Evolutionary conservation across 805 yeast species (phyloP).

Genomic region (Brettanomyces custersianus): DNA sequence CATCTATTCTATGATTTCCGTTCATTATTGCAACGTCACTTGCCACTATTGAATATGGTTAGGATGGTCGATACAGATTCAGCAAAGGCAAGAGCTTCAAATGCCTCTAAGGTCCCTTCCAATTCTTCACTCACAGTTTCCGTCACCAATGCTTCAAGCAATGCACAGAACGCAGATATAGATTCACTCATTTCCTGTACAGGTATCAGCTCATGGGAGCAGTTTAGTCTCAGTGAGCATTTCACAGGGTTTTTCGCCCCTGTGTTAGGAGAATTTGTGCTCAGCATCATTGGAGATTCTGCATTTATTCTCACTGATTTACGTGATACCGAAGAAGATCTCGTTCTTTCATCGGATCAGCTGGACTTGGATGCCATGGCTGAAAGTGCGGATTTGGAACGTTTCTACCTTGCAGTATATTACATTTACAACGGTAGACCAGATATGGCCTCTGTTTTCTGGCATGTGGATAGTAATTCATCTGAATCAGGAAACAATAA

Average conservation of each 20-base stretch:
- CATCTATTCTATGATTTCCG: conserved; percentile 52
- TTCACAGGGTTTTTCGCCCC: conserved; percentile 30
- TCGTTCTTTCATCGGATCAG: conserved; percentile 46
- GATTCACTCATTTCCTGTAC: not conserved
- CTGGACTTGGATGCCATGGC: conserved; percentile 54
- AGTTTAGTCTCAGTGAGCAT: conserved; percentile 14
- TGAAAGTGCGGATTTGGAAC: conserved; percentile 75
- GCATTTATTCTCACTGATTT: conserved; percentile 60
- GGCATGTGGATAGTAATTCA: conserved; percentile 64
- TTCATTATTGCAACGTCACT: conserved; percentile 53
- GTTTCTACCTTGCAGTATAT: conserved; percentile 71
- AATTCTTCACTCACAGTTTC: conserved; percentile 2
- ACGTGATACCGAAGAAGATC: conserved; percentile 69
- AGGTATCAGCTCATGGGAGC: not conserved
- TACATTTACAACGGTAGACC: conserved; percentile 60
- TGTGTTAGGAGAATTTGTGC: conserved; percentile 42
- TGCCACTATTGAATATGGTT: conserved; percentile 47
- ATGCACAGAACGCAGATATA: not conserved
- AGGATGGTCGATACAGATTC: conserved; percentile 42
- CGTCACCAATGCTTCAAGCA: not conserved
- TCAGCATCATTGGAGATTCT: conserved; percentile 48
- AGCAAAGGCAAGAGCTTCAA: conserved; percentile 28
- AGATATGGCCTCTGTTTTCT: conserved; percentile 47
- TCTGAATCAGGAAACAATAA: conserved; percentile 29
- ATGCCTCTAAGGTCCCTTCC: conserved; percentile 19